Conservation (phyloP, 441 rosid genomes). For the Gossypium lobatum region DNA sequence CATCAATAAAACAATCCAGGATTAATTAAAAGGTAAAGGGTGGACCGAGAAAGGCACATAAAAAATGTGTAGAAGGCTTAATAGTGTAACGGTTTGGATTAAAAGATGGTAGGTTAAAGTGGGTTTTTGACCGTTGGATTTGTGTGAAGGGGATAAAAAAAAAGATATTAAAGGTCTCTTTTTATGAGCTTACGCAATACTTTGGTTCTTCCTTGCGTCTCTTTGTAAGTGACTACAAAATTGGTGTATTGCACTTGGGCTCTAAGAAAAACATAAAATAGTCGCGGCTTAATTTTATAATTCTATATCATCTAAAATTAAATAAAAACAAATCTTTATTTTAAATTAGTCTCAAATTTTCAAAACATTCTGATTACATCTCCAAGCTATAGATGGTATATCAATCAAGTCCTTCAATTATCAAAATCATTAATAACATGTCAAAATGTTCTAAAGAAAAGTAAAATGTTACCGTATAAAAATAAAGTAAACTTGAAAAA, state of each 20-base stretch:
- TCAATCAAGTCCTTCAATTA: no score
- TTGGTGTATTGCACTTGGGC: constrained; percentile 8
- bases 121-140: constrained; percentile 29
- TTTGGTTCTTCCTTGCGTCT: constrained; percentile 23
- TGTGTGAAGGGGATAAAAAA: neutral
- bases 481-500: no score
- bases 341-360: neutral
- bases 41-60: constrained; percentile 5
- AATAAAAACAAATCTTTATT: no score
- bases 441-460: no score
- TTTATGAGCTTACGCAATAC: constrained; percentile 25
- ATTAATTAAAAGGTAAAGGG: constrained; percentile 22
- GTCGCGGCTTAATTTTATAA: neutral
- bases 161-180: neutral
- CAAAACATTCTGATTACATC: neutral
- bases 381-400: no score
- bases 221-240: constrained; percentile 10
- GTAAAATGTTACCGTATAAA: no score
- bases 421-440: no score
- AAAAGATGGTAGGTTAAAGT: constrained; percentile 7
- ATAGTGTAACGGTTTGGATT: constrained; percentile 5
- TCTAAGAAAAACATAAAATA: neutral
- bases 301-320: no score
- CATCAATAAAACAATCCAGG: constrained; percentile 22
- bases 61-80: constrained; percentile 3